Conservation (phyloP, 345 rosid species). For the Heritiera fomes region DNA sequence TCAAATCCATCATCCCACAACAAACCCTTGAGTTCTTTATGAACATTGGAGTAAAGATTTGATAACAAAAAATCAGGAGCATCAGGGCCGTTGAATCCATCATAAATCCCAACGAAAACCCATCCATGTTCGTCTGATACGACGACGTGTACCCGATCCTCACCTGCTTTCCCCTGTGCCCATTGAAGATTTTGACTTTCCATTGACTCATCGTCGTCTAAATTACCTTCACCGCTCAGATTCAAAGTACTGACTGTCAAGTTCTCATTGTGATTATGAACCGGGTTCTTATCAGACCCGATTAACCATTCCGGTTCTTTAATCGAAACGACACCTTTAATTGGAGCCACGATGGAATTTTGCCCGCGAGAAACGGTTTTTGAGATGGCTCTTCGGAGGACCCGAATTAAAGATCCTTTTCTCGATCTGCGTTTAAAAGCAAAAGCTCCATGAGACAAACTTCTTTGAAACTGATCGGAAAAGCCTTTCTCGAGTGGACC, state of each 20-base stretch:
- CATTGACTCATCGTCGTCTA: slow-evolving; percentile 67
- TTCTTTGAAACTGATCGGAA: slow-evolving; percentile 65
- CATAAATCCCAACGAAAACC: slow-evolving; percentile 97
- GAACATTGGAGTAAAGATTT: slow-evolving; percentile 69
- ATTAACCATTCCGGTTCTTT: slow-evolving; percentile 77
- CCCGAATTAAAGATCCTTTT: slow-evolving; percentile 65
- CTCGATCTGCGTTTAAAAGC: slow-evolving; percentile 53
- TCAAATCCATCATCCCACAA: slow-evolving; percentile 77
- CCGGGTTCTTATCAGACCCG: slow-evolving; percentile 48
- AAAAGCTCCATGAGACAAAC: slow-evolving; percentile 77
- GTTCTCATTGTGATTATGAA: slow-evolving; percentile 51
- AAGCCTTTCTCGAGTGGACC: slow-evolving; percentile 57
- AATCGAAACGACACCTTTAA: slow-evolving; percentile 47
- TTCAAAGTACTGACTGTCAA: slow-evolving; percentile 60
- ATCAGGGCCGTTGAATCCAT: slow-evolving; percentile 98
- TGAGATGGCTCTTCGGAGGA: slow-evolving; percentile 67
- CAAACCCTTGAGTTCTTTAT: slow-evolving; percentile 84
- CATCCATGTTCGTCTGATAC: slow-evolving; percentile 92
- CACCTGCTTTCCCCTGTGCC: slow-evolving; percentile 99
- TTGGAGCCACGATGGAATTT: slow-evolving; percentile 78
- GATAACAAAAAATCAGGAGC: slow-evolving; percentile 84
- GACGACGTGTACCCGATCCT: slow-evolving; percentile 99
- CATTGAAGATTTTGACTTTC: slow-evolving; percentile 87
- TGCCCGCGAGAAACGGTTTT: slow-evolving; percentile 69
- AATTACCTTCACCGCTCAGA: slow-evolving; percentile 74